Percentiles rank a stretch among this genome's conserved stretches.
phyloP scores from a whole-genome alignment of 164 flowering plant species.

The Houttuynia cordata region DNA sequence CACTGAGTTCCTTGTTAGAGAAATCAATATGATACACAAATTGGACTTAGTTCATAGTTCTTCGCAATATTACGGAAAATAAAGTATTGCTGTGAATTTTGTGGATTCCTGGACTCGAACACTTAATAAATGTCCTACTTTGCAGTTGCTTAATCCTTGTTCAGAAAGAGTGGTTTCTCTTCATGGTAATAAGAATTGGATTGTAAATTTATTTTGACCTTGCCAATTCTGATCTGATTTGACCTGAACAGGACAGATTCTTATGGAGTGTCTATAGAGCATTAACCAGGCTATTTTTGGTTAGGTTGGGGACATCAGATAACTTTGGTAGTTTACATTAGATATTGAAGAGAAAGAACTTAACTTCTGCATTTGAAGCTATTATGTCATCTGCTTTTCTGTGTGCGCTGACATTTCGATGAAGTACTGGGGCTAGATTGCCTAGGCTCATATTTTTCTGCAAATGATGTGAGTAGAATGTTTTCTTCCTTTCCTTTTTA shows the following conservation, averaged over 20 bases:
- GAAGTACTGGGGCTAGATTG: background rate
- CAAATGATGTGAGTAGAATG: conserved; percentile 11
- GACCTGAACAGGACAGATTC: background rate
- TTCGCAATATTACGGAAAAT: too few species aligned
- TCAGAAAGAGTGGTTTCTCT: background rate
- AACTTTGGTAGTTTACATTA: background rate
- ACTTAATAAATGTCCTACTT: too few species aligned
- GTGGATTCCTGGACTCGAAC: too few species aligned
- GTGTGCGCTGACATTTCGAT: conserved; percentile 9
- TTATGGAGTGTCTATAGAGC: background rate
- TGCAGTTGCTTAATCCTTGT: too few species aligned
- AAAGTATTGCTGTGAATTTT: too few species aligned
- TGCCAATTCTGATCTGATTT: too few species aligned
- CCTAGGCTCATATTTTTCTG: conserved; percentile 4
- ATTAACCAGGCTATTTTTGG: background rate
- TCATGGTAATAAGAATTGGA: background rate
- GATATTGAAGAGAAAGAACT: conserved; percentile 11
- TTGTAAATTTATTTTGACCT: too few species aligned
- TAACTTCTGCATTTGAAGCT: conserved; percentile 26
- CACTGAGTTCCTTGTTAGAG: background rate
- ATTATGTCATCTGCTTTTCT: conserved; percentile 5
- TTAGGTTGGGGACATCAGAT: background rate
- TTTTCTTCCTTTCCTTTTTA: conserved; percentile 11
- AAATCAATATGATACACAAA: background rate
- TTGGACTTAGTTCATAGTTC: background rate